phyloP scores from a whole-genome alignment of 768 basidiomycete species.

The Russula emetica region DNA sequence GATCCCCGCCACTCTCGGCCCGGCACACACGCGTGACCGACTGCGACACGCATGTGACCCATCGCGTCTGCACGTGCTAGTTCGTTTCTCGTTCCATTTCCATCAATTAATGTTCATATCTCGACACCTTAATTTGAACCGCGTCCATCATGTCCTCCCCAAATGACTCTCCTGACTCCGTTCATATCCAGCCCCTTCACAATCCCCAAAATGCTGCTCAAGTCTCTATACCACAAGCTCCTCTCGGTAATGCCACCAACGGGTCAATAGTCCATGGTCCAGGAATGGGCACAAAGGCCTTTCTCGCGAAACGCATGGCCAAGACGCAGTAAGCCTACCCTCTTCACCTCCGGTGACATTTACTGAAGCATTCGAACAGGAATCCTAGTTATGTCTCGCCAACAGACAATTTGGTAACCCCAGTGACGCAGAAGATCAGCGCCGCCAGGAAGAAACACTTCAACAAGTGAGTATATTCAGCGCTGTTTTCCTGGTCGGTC shows the following conservation, averaged over 20 bases:
- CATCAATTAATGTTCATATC: no score
- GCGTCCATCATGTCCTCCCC: conserved; percentile 54
- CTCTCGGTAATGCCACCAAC: conserved; percentile 62
- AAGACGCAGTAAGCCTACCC: conserved; percentile 66
- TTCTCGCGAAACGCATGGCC: conserved; percentile 90
- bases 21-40: background rate
- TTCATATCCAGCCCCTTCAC: conserved; percentile 75
- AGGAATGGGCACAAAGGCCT: conserved; percentile 84
- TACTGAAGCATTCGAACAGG: conserved; percentile 39
- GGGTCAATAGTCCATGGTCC: conserved; percentile 51
- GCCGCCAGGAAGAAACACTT: conserved; percentile 94
- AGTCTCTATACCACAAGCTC: conserved; percentile 73
- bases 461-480: conserved; percentile 56
- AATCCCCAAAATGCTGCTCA: conserved; percentile 78
- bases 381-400: conserved; percentile 89
- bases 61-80: conserved; percentile 26
- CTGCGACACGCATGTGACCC: background rate
- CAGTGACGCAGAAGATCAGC: conserved; percentile 85
- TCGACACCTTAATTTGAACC: background rate
- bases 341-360: conserved; percentile 10
- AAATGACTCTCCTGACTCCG: conserved; percentile 56
- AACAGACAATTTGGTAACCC: conserved; percentile 93
- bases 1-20: conserved; percentile 7
- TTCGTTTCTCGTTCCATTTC: conserved; percentile 18
- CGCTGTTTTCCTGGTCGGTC: conserved; percentile 6